Base-by-base conservation (phyloP, 768 basidiomycete genomes). In the Leccinum rimulosum region DNA sequence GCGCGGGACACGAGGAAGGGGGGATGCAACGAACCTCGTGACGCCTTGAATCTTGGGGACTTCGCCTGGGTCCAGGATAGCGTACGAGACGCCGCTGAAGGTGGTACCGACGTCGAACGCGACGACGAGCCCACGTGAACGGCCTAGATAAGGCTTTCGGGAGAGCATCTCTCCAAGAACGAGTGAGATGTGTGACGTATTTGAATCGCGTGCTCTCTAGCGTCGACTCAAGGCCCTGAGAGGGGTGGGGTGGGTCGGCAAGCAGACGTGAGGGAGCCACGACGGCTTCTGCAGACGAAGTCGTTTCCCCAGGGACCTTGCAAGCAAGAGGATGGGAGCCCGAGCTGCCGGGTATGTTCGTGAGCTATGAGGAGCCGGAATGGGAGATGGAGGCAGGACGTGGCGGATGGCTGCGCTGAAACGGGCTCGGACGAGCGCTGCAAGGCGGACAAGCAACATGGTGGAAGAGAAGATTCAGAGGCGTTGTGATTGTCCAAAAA, bases 101-200 rank as follows among this genome's bases (percentile, higher is more conserved):
- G 78, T 79, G 0, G 77, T 79, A 3, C 77, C 77, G 5, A 79
- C 65, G 50, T 79, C 77, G 52, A 79, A 72, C 0, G 73, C 75
- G 8, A 79, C 64, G 51, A 79, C 73, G 22, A 79, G 70, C 15
- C 70, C 71, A 19, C 72, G 74, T 28, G 59, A 48, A 25, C 67
- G 66, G 17, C 81, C 81, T 14, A 66, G 66, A 62, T 74, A 83
- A 10, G 71, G 68, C n/a, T 73, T 62, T 57, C 77, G 68, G 36
- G 74, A 66, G 28, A 70, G 58, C 76, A 77, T 76, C 15, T 11
- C 36, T 36, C 36, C 17, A 40, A 17, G 38, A 40, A 15, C 15
- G 5, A 36, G 5, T 1, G 11, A 11, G 38, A 38, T 38, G 2
- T 17, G 17, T 40, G 38, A 40, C 38, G 38, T 40, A 40, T n/a